Evolutionary conservation across 1,284 basidiomycete species (phyloP).

Genomic region (Cryptococcus sp.): DNA sequence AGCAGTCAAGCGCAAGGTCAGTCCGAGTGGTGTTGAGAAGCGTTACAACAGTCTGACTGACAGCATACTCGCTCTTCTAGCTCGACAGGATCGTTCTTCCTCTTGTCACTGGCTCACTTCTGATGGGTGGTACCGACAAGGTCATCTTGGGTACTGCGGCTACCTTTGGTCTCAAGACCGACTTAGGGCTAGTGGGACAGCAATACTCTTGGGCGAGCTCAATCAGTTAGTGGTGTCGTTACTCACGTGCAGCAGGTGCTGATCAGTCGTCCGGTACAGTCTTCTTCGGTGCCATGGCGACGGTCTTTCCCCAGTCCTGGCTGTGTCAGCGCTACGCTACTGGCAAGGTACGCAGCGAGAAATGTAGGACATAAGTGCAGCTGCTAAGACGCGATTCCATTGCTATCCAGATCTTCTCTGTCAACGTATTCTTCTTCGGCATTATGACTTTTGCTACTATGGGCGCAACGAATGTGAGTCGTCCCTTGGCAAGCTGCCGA

Average conservation of each 20-base stretch:
- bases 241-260: neutral
- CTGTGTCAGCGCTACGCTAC: conserved; percentile 23
- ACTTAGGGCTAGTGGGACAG: conserved; percentile 27
- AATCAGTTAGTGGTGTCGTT: conserved; percentile 14
- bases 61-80: conserved; percentile 3
- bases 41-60: neutral
- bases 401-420: conserved; percentile 12
- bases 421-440: conserved; percentile 30
- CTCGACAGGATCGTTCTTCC: conserved; percentile 30
- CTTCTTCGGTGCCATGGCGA: conserved; percentile 28
- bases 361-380: neutral
- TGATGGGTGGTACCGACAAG: conserved; percentile 27
- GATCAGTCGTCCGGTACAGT: conserved; percentile 8
- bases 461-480: conserved; percentile 13
- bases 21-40: conserved; percentile 2
- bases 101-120: conserved; percentile 12
- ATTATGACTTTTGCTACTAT: conserved; percentile 19
- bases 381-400: neutral
- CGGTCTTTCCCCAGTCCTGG: conserved; percentile 25
- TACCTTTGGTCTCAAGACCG: conserved; percentile 20
- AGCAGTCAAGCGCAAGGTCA: conserved; percentile 21
- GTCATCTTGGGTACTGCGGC: conserved; percentile 32
- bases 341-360: conserved; percentile 12
- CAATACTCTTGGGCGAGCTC: conserved; percentile 31
- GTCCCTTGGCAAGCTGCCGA: neutral